A percentile compares a stretch with the other conserved stretches of the same genome.
Evolutionary conservation across 176 grass and related monocot species (phyloP).

Genomic region (Zoysia pacifica): DNA sequence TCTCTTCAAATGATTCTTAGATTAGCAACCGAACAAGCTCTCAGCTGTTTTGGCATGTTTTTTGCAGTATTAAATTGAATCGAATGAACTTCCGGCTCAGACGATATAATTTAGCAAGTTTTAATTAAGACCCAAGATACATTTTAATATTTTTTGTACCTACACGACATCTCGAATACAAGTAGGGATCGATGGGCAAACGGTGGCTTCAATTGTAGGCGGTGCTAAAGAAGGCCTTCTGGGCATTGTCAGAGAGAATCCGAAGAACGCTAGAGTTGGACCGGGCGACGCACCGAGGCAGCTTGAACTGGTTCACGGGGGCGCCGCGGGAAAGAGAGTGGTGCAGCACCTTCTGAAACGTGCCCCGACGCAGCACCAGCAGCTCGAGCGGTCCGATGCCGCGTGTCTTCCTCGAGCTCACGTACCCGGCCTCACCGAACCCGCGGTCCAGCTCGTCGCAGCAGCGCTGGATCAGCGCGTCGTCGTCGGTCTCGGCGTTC

Average conservation of each 20-base stretch:
- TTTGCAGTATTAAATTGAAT: neutral
- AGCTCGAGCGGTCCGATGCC: slow-evolving; percentile 69
- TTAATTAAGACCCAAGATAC: no score
- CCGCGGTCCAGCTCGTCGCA: slow-evolving; percentile 72
- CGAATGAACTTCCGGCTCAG: neutral
- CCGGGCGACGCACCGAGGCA: slow-evolving; percentile 50
- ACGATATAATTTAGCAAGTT: no score
- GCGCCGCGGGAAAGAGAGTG: slow-evolving; percentile 54
- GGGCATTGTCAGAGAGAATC: slow-evolving; percentile 40
- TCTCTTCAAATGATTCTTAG: neutral
- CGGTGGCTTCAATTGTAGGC: slow-evolving; percentile 25
- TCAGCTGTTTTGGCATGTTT: neutral
- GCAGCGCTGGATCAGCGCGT: slow-evolving; percentile 52
- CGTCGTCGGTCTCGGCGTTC: slow-evolving; percentile 47
- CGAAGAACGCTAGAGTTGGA: slow-evolving; percentile 55
- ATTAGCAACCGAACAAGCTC: no score
- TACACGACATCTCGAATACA: no score
- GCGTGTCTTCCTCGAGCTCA: slow-evolving; percentile 35
- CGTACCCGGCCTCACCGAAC: slow-evolving; percentile 64
- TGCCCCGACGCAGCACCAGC: slow-evolving; percentile 47
- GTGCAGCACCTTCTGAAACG: slow-evolving; percentile 61
- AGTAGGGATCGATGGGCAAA: no score
- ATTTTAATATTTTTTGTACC: no score
- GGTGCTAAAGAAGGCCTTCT: slow-evolving; percentile 41
- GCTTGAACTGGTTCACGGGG: slow-evolving; percentile 83